Evolutionary conservation across 78 protist species (phyloP), one percentile per base, ranked within the genome.

Genomic region (Emiliania huxleyi): DNA sequence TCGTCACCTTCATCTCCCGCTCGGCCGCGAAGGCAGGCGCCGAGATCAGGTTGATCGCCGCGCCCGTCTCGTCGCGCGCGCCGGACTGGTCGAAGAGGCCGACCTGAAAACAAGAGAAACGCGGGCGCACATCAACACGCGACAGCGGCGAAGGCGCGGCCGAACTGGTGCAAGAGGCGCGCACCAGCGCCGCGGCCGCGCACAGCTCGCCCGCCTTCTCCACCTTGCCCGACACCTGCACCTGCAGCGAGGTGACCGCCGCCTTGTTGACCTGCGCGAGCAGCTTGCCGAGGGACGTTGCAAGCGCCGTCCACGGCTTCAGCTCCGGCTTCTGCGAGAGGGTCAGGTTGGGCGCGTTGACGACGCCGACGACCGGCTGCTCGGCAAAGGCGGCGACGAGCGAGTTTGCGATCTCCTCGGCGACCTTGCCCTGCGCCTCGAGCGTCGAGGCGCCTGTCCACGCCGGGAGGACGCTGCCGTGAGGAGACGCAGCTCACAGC

Each of bases 341-440:
- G 37, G 38, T 46, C 25, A 93, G 77, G 35, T 21, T 38, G 6
- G 93, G 95, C 45, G 92, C 90, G 48, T 93, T 93, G 37, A 93
- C 95, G 2, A 43, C 95, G 35, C 93, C 95, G 21, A 12, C 33
- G 42, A 79, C 19, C 87, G 38, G 40, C 56, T n/a, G 40, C 26
- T 52, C 92, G 29, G 11, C 2, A 8, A 71, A 33, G 33, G 83
- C 90, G 79, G 19, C 44, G 11, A 93, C 92, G 1, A 93, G 5
- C 69, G 37, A 49, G 44, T 69, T 37, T 73, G 93, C 95, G 23
- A 93, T 89, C 69, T 93, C 95, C 62, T 33, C 46, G 46, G 95
- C 95, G 8, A 93, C 95, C 77, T 87, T 93, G 52, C 37, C 93
- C 79, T 93, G 95, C 75, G 75, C 75, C 75, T 62, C 75, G n/a